Conservation (phyloP, 2,329 filamentous ascomycete genomes). For the Cladosporium sp. region DNA sequence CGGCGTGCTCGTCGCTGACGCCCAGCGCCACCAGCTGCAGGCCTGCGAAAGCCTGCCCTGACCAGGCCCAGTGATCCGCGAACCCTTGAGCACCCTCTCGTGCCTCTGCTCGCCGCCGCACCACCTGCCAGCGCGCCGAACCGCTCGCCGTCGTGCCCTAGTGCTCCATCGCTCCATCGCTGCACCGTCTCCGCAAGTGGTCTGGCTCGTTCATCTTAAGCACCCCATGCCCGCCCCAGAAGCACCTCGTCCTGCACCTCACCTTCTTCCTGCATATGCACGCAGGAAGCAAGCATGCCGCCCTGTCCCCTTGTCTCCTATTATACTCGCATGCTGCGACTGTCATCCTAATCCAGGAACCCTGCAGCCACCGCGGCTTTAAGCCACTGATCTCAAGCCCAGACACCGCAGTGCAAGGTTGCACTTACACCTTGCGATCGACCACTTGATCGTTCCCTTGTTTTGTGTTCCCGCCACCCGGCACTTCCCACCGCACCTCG, state of each 20-base stretch:
- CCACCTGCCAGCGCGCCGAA: background rate
- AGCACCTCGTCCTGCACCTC: slow-evolving; percentile 11
- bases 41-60: background rate
- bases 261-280: slow-evolving; percentile 13
- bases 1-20: background rate
- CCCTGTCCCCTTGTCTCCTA: slow-evolving; percentile 6
- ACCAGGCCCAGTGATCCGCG: slow-evolving; percentile 2
- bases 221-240: slow-evolving; percentile 7
- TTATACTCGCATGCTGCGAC: slow-evolving; percentile 9
- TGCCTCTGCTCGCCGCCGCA: background rate
- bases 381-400: slow-evolving; percentile 8
- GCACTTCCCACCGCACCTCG: slow-evolving; percentile 5
- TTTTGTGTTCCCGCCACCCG: slow-evolving; percentile 10
- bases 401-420: slow-evolving; percentile 4
- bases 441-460: slow-evolving; percentile 5
- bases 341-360: slow-evolving; percentile 9
- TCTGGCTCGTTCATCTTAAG: slow-evolving; percentile 13
- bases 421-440: slow-evolving; percentile 11
- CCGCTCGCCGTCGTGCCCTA: slow-evolving; percentile 7
- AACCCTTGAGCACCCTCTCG: background rate
- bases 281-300: slow-evolving; percentile 11
- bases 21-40: background rate
- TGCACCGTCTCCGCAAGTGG: slow-evolving; percentile 10
- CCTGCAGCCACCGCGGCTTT: slow-evolving; percentile 7
- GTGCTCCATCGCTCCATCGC: slow-evolving; percentile 2